These are phyloP conservation scores for Dictyostelium firmibasis DNA, from an alignment of 78 protist genomes.

Conservation along the genomic window DNA sequence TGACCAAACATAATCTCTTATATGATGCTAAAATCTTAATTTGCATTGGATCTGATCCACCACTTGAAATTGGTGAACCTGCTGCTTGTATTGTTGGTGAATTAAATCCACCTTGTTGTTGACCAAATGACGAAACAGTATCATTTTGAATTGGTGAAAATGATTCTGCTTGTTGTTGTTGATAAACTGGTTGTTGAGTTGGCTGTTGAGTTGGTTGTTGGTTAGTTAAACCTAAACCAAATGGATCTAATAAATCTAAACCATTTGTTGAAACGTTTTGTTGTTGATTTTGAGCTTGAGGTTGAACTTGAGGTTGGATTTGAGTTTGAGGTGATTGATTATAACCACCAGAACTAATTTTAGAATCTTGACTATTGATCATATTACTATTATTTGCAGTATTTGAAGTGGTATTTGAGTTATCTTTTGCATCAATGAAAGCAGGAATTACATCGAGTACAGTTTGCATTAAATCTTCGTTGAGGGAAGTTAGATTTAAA, in stretches of 20 bases:
- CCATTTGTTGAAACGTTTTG: neutral
- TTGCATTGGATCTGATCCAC: constrained; percentile 23
- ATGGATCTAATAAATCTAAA: constrained; percentile 73
- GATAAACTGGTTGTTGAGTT: neutral
- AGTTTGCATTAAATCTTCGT: constrained; percentile 82
- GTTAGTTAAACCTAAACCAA: constrained; percentile 48
- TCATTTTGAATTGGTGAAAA: neutral
- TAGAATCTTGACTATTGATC: neutral
- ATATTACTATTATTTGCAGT: neutral
- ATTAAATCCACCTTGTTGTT: neutral
- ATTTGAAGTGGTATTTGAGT: neutral
- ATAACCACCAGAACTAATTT: constrained; percentile 38
- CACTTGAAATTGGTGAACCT: constrained; percentile 22
- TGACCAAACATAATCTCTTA: constrained; percentile 25
- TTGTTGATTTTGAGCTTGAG: neutral
- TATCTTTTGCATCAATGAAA: constrained; percentile 26
- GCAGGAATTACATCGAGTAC: constrained; percentile 80
- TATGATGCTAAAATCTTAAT: constrained; percentile 38
- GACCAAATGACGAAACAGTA: neutral
- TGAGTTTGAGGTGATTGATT: neutral
- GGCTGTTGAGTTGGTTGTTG: constrained; percentile 16
- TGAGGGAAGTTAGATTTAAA: constrained; percentile 66
- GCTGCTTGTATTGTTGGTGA: constrained; percentile 10
- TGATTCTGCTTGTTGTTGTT: constrained; percentile 27
- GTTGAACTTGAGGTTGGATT: no score